Evolutionary conservation across 2,329 filamentous ascomycete species (phyloP), one percentile per base, ranked within the genome.

Genomic region (Clonostachys byssicola): DNA sequence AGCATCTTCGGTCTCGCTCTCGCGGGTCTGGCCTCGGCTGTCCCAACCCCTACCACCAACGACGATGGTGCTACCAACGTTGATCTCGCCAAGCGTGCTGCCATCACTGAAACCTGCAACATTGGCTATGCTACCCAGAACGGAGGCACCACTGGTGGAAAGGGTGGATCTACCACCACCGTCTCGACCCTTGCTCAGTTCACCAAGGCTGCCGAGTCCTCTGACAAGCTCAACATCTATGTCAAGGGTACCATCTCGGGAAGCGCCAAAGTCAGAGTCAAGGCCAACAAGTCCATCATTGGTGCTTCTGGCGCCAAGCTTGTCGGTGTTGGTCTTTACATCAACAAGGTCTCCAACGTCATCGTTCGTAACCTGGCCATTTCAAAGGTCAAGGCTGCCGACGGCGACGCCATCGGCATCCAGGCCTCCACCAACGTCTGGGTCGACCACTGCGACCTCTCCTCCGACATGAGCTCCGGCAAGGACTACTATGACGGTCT

Each of bases 361-460:
- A 63, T 70, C 40, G 53, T 70, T 30, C 63, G 64, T 18, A 70
- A 70, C 51, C 45, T 63, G 16, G 63, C 63, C 50, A 62, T 64
- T 36, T 57, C 54, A 47, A 53, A 65, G 42, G 68, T 73, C 34
- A 41, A 63, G 5, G 68, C 36, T 12, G 17, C 36, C 36, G n/a
- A 63, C 43, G 65, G 66, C 14, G 72, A 75, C 47, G 62, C 63
- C 49, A 69, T 75, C 47, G 69, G 66, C 5, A 64, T 74, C 35
- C 62, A 65, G n/a, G 69, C 72, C 58, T 63, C 65, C 23, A 74
- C 69, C 2, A 58, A 71, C 4, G 66, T 74, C 1, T 75, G 72
- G 72, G 57, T 75, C 20, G 72, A 75, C 44, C 72, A 75, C 52
- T 72, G 71, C 42, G 72, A 75, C 52, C 73, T 75, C 51, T 54